A percentile compares a stretch with the other conserved stretches of the same genome.
These are phyloP conservation scores for Aspergillus thermomutatus DNA, from an alignment of 2,329 filamentous ascomycete genomes.

Conservation along the genomic window DNA sequence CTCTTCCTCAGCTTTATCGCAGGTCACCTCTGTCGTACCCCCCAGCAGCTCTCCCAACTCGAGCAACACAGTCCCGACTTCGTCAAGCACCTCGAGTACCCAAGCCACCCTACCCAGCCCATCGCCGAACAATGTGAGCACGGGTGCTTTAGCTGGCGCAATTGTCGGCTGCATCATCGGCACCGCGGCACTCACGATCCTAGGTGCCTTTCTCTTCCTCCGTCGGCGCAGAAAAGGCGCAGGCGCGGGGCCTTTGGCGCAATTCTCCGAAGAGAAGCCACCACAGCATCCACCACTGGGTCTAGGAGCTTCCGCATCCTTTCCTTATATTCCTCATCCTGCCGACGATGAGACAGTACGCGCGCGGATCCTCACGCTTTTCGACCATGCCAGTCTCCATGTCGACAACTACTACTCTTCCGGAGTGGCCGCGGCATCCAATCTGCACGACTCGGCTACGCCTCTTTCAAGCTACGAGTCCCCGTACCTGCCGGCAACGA, in stretches of 20 bases:
- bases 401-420: constrained; percentile 36
- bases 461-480: constrained; percentile 16
- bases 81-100: neutral
- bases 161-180: constrained; percentile 24
- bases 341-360: constrained; percentile 29
- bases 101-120: neutral
- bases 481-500: constrained; percentile 11
- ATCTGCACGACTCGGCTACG: neutral
- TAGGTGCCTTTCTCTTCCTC: constrained; percentile 19
- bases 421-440: too few relatives aligned
- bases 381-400: constrained; percentile 34
- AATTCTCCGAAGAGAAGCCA: too few relatives aligned
- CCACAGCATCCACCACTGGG: too few relatives aligned
- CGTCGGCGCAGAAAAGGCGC: constrained; percentile 9
- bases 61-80: too few relatives aligned
- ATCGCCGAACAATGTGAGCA: constrained; percentile 4
- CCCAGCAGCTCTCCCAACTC: neutral
- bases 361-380: constrained; percentile 24
- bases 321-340: constrained; percentile 22
- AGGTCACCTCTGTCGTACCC: neutral
- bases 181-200: constrained; percentile 17
- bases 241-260: neutral
- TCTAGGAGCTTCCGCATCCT: too few relatives aligned
- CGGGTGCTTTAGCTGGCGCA: constrained; percentile 22
- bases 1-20: too few relatives aligned